Evolutionary conservation across 805 yeast species (phyloP).

Genomic region (Scheffersomyces amazonensis): DNA sequence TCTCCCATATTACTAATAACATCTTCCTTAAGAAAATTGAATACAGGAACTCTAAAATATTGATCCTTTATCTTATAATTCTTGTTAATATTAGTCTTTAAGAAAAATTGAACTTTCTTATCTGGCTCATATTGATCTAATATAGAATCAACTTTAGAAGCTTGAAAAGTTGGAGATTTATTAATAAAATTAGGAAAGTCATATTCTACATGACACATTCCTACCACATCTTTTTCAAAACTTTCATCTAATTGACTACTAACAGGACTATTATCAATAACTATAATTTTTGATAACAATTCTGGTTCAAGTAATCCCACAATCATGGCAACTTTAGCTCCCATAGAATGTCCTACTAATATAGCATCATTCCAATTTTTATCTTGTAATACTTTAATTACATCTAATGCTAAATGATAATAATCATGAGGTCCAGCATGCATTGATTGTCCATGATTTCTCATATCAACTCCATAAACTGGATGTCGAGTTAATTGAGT

Average conservation of each 20-base stretch:
- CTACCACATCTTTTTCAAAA: slow-evolving; percentile 35
- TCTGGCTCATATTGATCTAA: slow-evolving; percentile 22
- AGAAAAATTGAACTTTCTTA: slow-evolving; percentile 29
- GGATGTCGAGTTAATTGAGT: slow-evolving; percentile 25
- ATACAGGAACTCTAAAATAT: slow-evolving; percentile 18
- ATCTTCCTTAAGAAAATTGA: slow-evolving; percentile 16
- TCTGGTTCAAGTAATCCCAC: slow-evolving; percentile 40
- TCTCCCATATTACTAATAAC: slow-evolving; percentile 15
- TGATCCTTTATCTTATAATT: slow-evolving; percentile 1
- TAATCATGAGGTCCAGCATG: slow-evolving; percentile 45
- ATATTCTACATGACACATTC: slow-evolving; percentile 37
- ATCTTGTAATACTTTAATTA: slow-evolving; percentile 30
- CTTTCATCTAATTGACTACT: slow-evolving; percentile 29
- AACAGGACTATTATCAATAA: slow-evolving; percentile 49
- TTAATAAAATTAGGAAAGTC: slow-evolving; percentile 19
- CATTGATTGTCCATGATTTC: slow-evolving; percentile 55
- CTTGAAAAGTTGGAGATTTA: slow-evolving; percentile 3
- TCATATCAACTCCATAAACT: slow-evolving; percentile 45
- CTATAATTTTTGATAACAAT: slow-evolving; percentile 37
- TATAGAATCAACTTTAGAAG: slow-evolving; percentile 15
- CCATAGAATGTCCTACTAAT: slow-evolving; percentile 57
- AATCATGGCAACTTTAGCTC: slow-evolving; percentile 55
- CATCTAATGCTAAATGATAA: slow-evolving; percentile 41
- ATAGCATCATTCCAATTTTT: slow-evolving; percentile 12
- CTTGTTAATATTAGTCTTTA: slow-evolving; percentile 36